These are phyloP conservation scores for Sporisorium sorghi DNA, from an alignment of 1,284 basidiomycete species.

Conservation along the genomic window DNA sequence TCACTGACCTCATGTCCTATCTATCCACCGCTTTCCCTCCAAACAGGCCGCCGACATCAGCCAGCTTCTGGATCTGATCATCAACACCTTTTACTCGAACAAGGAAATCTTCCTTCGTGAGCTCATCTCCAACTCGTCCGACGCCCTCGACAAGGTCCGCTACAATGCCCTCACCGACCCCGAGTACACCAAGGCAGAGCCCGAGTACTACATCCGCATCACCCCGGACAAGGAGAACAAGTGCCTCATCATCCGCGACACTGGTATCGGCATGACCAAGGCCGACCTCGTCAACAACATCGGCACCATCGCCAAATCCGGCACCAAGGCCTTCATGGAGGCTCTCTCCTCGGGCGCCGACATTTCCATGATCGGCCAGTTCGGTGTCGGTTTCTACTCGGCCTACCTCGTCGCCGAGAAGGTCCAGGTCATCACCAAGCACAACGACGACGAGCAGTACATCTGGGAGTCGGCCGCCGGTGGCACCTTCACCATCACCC, in stretches of 20 bases:
- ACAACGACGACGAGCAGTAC: slow-evolving; percentile 99
- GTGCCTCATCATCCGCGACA: slow-evolving; percentile 89
- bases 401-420: slow-evolving; percentile 98
- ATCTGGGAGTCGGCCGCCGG: slow-evolving; percentile 99
- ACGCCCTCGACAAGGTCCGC: slow-evolving; percentile 69
- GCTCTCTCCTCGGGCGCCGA: slow-evolving; percentile 91
- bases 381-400: slow-evolving; percentile 99
- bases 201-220: slow-evolving; percentile 69
- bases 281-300: slow-evolving; percentile 87
- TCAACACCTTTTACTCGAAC: slow-evolving; percentile 70
- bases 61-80: slow-evolving; percentile 68
- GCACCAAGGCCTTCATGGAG: slow-evolving; percentile 90
- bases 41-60: slow-evolving; percentile 64
- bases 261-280: slow-evolving; percentile 85
- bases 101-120: slow-evolving; percentile 69
- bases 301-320: slow-evolving; percentile 99
- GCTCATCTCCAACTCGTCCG: slow-evolving; percentile 69
- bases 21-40: neutral
- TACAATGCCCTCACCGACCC: slow-evolving; percentile 68
- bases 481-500: slow-evolving; percentile 99
- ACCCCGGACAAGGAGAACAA: slow-evolving; percentile 92
- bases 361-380: slow-evolving; percentile 76
- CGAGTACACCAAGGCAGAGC: slow-evolving; percentile 65
- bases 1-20: slow-evolving; percentile 21
- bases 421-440: slow-evolving; percentile 98